Base-by-base conservation (phyloP, 805 yeast genomes). In the Saccharomycopsis fodiens region DNA sequence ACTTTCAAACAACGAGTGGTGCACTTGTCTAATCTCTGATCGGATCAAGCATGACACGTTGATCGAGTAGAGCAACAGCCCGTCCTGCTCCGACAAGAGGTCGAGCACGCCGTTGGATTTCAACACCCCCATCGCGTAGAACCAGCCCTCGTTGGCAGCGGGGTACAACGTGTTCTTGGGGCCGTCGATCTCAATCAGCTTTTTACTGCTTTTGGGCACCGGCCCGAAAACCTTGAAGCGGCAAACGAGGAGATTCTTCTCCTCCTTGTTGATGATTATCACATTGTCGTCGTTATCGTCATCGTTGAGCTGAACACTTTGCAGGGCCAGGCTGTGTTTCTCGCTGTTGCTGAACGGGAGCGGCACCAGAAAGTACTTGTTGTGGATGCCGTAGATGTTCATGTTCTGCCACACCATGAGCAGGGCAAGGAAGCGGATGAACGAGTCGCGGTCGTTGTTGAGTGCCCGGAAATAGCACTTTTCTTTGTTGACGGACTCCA, bases 161-260 rank as follows among this genome's bases (percentile, higher is more conserved):
- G 54, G 50, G 31, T 45, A 47, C 8, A 48, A 32, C 3, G 46
- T 44, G 35, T 44, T 45, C 12, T 38, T 39, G 12, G 46, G 47
- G 12, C 47, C 42, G 19, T 32, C 17, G 25, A 39, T 20, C 15
- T 42, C 46, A 17, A 39, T 36, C 3, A 39, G 46, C 36, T 36
- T 45, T 5, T 42, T 47, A 49, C 47, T 51, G 50, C 52, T 16
- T 40, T 45, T 51, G 23, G 78, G 75, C 12, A 75, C 53, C 3
- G 85, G 85, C 0, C 85, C 88, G 60, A 63, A 83, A 1, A 82
- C 68, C 57, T 76, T 77, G 55, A 82, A 76, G 34, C 83, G 70
- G 46, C 86, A 79, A 16, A 79, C 82, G 41, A 82, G 61, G 12
- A 82, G 56, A 52, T 61, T 62, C 23, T 63, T 69, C 53, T 64